Conservation (phyloP, 208 protist species). For the Trypanosoma brucei region DNA sequence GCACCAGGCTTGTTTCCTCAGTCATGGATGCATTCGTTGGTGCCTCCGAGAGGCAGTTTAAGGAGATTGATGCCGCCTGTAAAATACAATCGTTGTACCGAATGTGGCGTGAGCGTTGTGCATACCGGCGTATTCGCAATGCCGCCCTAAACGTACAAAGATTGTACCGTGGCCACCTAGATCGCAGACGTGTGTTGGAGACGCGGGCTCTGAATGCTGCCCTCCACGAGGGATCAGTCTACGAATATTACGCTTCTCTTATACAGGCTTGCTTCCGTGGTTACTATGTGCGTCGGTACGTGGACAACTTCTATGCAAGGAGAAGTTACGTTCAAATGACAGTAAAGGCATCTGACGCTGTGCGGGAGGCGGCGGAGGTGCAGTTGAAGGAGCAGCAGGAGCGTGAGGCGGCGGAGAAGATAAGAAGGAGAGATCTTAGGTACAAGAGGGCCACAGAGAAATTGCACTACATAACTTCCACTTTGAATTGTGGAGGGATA, state of each 20-base stretch:
- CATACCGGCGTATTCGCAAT: conserved; percentile 18
- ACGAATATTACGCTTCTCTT: conserved; percentile 58
- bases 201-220: conserved; percentile 9
- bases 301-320: conserved; percentile 60
- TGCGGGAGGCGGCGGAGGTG: conserved; percentile 25
- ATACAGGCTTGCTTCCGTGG: conserved; percentile 73
- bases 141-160: conserved; percentile 42
- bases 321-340: conserved; percentile 47
- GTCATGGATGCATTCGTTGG: conserved; percentile 11
- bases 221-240: conserved; percentile 32
- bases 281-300: conserved; percentile 37
- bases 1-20: conserved; percentile 4
- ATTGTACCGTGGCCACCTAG: conserved; percentile 43
- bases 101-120: conserved; percentile 37
- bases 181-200: conserved; percentile 22
- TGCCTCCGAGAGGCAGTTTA: conserved; percentile 1
- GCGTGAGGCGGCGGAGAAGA: conserved; percentile 8
- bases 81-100: conserved; percentile 56
- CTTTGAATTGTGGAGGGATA: conserved; percentile 37
- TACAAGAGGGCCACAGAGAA: conserved; percentile 39
- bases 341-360: conserved; percentile 21
- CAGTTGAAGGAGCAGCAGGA: conserved; percentile 23
- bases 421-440: neutral
- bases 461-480: conserved; percentile 55
- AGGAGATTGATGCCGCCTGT: conserved; percentile 20